Conservation (phyloP, 2,329 filamentous ascomycete genomes). For the Fusarium mangiferae region DNA sequence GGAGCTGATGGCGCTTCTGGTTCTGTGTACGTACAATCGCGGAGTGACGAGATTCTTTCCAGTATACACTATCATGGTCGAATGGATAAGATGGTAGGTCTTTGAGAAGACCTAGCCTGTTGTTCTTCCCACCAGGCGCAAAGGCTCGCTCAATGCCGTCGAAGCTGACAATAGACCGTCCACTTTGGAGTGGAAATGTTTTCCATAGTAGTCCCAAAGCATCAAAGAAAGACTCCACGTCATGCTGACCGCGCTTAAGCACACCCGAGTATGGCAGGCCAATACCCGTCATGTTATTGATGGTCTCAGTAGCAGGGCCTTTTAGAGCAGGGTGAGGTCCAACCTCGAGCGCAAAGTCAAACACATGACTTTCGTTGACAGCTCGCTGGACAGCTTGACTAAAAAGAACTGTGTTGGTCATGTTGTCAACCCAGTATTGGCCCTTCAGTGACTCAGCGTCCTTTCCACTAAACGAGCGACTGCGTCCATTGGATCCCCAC, state of each 20-base stretch:
- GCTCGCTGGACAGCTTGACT: not conserved
- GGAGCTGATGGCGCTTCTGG: not conserved
- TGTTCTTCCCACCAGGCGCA: not conserved
- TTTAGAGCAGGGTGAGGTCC: not conserved
- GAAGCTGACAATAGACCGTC: not conserved
- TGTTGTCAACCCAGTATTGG: constrained; percentile 8
- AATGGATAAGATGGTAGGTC: not conserved
- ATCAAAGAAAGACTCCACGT: not conserved
- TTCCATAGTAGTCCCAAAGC: not conserved
- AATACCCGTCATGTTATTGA: not conserved
- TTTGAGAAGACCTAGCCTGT: not conserved
- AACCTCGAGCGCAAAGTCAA: not conserved
- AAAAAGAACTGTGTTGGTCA: constrained; percentile 48
- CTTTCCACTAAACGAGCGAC: not conserved
- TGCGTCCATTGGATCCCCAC: not conserved
- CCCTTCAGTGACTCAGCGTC: not conserved
- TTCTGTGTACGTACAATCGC: not conserved
- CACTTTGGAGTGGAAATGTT: not conserved
- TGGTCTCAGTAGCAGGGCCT: not conserved
- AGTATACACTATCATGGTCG: not conserved
- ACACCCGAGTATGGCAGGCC: not conserved
- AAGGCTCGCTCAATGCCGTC: not conserved
- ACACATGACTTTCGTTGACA: not conserved
- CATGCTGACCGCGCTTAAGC: not conserved
- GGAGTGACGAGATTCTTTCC: not conserved